Evolutionary conservation across 2,329 filamentous ascomycete species (phyloP), one percentile per base, ranked within the genome.

Genomic region (Cercospora sp.): DNA sequence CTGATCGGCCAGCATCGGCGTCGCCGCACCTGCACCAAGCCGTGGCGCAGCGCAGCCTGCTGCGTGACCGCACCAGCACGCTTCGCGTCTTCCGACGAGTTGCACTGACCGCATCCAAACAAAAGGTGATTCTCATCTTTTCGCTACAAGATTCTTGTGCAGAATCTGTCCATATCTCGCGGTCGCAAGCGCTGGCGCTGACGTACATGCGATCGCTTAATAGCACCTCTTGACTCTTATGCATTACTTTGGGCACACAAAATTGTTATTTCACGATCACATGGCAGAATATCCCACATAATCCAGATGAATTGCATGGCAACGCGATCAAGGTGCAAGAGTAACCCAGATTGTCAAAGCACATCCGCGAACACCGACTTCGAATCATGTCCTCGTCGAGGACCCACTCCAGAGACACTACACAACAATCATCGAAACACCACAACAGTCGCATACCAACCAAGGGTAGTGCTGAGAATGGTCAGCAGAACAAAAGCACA

Each of bases 391-490:
- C 31, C 30, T 39, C 30, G 18, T 64, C 31, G 18, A 33, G 48
- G 48, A 33, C 30, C 23, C 33, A 20, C 28, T 58, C 62, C n/a
- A 64, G 36, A 31, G 62, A 64, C 53, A n/a, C 31, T 31, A 28
- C n/a, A 20, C 48, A 16, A 36, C n/a, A 28, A 18, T 26, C 65
- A 62, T 55, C 39, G 45, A 60, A 62, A 48, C 60, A 72, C 48
- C 60, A 66, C 42, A 53, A 36, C 53, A 74, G 69, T 70, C 72
- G 74, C 57, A 70, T 74, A 28, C 73, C 74, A 5, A 70, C 70
- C 30, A 72, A 71, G 53, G 16, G 26, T 13, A n/a, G n/a, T 58
- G 45, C 28, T 26, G 65, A 70, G 16, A 23, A 45, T 39, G 42
- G 67, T 23, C 66, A 67, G 28, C 69, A 66, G 64, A 70, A 55